Evolutionary conservation across 2,329 filamentous ascomycete species (phyloP).

Genomic region (Trichoderma endophyticum): DNA sequence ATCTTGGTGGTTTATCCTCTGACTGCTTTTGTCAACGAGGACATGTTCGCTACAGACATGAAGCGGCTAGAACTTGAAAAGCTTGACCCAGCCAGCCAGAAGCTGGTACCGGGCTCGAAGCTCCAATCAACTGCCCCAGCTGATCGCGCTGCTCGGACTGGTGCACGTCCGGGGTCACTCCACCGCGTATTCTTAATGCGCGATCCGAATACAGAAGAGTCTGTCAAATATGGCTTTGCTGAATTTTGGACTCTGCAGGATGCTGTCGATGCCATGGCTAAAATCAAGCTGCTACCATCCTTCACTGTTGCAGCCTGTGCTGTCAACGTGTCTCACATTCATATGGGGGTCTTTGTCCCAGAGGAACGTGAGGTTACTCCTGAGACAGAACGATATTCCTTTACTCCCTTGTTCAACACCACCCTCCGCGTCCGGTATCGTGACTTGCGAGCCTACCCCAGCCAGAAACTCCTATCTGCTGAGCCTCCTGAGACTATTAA

Average conservation of each 20-base stretch:
- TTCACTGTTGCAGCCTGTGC: conserved; percentile 75
- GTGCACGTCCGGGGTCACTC: conserved; percentile 71
- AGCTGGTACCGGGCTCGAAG: conserved; percentile 47
- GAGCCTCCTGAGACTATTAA: conserved; percentile 40
- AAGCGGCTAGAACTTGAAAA: conserved; percentile 68
- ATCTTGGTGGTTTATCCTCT: conserved; percentile 73
- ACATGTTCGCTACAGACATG: conserved; percentile 68
- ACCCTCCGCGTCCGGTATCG: conserved; percentile 70
- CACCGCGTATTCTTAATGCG: conserved; percentile 74
- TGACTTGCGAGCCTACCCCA: conserved; percentile 70
- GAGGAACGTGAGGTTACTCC: conserved; percentile 57
- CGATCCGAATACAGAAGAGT: conserved; percentile 67
- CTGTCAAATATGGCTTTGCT: conserved; percentile 78
- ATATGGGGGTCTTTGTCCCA: conserved; percentile 80
- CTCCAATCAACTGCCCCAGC: conserved; percentile 58
- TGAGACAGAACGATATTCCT: conserved; percentile 61
- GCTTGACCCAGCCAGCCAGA: conserved; percentile 44
- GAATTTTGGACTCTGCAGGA: conserved; percentile 77
- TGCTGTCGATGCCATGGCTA: conserved; percentile 68
- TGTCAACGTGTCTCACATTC: conserved; percentile 70
- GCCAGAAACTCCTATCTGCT: conserved; percentile 57
- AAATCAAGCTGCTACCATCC: conserved; percentile 67
- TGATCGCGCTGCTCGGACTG: conserved; percentile 57
- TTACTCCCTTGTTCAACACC: conserved; percentile 67
- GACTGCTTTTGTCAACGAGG: conserved; percentile 67